These are phyloP conservation scores for Podila minutissima DNA, from an alignment of 192 early-diverging fungal genomes.

Conservation along the genomic window DNA sequence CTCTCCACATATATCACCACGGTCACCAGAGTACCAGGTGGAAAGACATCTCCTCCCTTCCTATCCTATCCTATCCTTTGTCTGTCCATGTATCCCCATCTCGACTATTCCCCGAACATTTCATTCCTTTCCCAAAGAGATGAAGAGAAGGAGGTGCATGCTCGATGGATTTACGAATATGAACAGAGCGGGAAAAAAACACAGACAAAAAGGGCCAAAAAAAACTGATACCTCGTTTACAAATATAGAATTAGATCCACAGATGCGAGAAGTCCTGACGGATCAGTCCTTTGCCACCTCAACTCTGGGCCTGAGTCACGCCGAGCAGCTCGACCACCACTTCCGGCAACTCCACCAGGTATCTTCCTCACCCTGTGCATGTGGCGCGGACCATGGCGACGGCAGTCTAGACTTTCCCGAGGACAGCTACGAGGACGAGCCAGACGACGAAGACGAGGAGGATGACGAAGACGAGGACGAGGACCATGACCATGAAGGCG, in stretches of 20 bases:
- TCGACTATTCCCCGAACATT: too few relatives aligned
- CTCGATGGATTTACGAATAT: too few relatives aligned
- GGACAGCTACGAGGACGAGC: conserved; percentile 52
- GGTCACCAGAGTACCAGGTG: too few relatives aligned
- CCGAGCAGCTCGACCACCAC: conserved; percentile 25
- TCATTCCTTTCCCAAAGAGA: too few relatives aligned
- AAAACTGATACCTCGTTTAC: neutral
- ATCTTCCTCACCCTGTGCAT: conserved; percentile 15
- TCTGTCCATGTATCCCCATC: too few relatives aligned
- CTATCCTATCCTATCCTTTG: too few relatives aligned
- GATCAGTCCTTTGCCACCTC: conserved; percentile 43
- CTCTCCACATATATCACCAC: too few relatives aligned
- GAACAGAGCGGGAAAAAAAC: too few relatives aligned
- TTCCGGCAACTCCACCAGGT: conserved; percentile 27
- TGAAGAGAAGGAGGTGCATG: too few relatives aligned
- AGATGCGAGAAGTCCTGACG: conserved; percentile 48
- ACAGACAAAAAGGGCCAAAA: too few relatives aligned
- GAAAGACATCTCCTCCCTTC: too few relatives aligned
- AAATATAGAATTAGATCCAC: conserved; percentile 38
- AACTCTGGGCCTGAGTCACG: conserved; percentile 18
- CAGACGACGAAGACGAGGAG: conserved; percentile 39
- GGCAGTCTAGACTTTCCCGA: conserved; percentile 36
- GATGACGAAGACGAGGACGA: conserved; percentile 41
- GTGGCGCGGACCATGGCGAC: conserved; percentile 36
- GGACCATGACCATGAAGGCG: conserved; percentile 9